These are phyloP conservation scores for Thozetella sp. DNA, from an alignment of 495 filamentous ascomycete species.

Conservation along the genomic window DNA sequence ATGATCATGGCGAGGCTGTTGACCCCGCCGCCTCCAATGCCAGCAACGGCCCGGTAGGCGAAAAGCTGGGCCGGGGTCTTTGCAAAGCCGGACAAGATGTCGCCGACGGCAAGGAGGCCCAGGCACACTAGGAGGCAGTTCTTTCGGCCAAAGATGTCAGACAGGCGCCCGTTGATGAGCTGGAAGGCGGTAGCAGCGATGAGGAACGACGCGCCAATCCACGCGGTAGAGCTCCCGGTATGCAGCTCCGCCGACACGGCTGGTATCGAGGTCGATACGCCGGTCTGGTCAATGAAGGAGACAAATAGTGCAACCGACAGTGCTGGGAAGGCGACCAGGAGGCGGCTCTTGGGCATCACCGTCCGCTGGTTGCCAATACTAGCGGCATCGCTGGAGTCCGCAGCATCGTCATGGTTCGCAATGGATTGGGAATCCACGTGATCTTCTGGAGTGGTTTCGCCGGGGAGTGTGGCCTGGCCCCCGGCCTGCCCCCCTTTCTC, in stretches of 20 bases:
- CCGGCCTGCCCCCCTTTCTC: background rate
- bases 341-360: constrained; percentile 23
- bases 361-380: constrained; percentile 6
- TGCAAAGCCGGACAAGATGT: constrained; percentile 27
- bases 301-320: constrained; percentile 58
- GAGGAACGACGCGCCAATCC: constrained; percentile 67
- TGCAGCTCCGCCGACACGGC: constrained; percentile 60
- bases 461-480: background rate
- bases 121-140: constrained; percentile 27
- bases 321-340: constrained; percentile 58
- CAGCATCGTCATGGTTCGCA: constrained; percentile 12
- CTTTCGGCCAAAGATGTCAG: constrained; percentile 48
- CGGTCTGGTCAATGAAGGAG: constrained; percentile 65
- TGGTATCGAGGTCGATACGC: constrained; percentile 60
- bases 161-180: constrained; percentile 29
- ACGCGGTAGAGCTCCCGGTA: constrained; percentile 52
- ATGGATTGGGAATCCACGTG: background rate
- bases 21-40: constrained; percentile 71
- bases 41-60: constrained; percentile 71
- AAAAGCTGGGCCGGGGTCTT: constrained; percentile 57
- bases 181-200: constrained; percentile 66
- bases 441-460: background rate
- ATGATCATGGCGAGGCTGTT: constrained; percentile 31
- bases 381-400: background rate
- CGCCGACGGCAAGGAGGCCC: constrained; percentile 28